Evolutionary conservation across 1,284 basidiomycete genomes (phyloP).

Genomic region (Trametes polyzona): DNA sequence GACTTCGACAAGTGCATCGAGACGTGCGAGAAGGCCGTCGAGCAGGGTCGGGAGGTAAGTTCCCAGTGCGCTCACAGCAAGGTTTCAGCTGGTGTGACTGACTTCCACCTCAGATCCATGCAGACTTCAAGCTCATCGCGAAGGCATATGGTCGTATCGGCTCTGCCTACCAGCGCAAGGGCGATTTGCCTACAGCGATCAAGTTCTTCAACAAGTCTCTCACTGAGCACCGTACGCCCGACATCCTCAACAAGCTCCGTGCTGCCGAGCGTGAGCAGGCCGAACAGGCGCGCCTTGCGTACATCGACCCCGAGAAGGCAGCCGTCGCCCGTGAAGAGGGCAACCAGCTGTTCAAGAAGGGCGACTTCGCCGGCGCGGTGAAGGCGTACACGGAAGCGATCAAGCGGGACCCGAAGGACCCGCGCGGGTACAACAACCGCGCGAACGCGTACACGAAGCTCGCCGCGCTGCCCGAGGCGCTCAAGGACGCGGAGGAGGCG

Average conservation of each 20-base stretch:
- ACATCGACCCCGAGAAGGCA: constrained; percentile 89
- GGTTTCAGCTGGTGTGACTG: constrained; percentile 1
- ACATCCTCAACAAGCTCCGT: constrained; percentile 90
- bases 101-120: constrained; percentile 57
- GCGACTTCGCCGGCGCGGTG: constrained; percentile 91
- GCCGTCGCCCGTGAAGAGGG: constrained; percentile 90
- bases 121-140: constrained; percentile 81
- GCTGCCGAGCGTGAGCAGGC: constrained; percentile 81
- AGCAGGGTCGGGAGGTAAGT: constrained; percentile 82
- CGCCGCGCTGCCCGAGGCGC: constrained; percentile 90
- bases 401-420: constrained; percentile 91
- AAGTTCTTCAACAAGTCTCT: constrained; percentile 92
- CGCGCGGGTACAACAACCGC: constrained; percentile 96
- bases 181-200: constrained; percentile 80
- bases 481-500: constrained; percentile 95
- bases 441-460: constrained; percentile 98
- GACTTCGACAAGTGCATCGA: constrained; percentile 92
- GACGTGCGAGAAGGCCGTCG: constrained; percentile 92
- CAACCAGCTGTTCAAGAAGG: constrained; percentile 90
- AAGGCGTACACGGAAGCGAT: constrained; percentile 95
- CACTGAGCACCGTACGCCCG: constrained; percentile 96
- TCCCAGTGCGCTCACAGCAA: background rate
- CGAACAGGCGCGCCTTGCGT: constrained; percentile 82
- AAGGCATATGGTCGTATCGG: constrained; percentile 93
- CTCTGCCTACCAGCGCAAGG: constrained; percentile 83